Evolutionary conservation across 495 filamentous ascomycete genomes (phyloP).

Genomic region (Elasticomyces elasticus): DNA sequence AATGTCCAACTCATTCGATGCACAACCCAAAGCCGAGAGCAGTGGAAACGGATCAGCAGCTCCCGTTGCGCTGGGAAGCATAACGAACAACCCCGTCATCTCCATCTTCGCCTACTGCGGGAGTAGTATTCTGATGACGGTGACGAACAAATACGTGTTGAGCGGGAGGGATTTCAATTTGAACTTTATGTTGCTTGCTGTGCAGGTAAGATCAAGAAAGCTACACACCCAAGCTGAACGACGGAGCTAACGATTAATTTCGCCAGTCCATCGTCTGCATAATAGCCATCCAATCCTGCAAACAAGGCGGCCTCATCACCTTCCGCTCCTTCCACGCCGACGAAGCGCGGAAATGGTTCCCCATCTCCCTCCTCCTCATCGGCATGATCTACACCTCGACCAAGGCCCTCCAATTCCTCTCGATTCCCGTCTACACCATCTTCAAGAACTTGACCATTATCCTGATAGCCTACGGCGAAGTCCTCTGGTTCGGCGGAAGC

Average conservation of each 20-base stretch:
- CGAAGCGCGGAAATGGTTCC: constrained; percentile 96
- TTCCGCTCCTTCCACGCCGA: constrained; percentile 84
- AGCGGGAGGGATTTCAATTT: constrained; percentile 86
- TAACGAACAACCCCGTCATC: constrained; percentile 49
- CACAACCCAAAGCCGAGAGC: constrained; percentile 26
- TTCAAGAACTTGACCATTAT: constrained; percentile 99
- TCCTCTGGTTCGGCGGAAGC: constrained; percentile 96
- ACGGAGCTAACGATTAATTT: neutral
- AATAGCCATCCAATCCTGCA: constrained; percentile 73
- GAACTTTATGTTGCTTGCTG: constrained; percentile 85
- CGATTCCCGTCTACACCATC: constrained; percentile 97
- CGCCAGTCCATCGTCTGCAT: constrained; percentile 82
- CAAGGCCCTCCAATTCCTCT: constrained; percentile 93
- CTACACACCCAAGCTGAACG: neutral
- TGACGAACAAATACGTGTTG: constrained; percentile 97
- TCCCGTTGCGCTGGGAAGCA: constrained; percentile 30
- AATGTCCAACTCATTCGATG: constrained; percentile 36
- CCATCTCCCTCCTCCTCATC: constrained; percentile 90
- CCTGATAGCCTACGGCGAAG: constrained; percentile 95
- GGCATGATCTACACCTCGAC: constrained; percentile 98
- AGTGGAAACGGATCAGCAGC: constrained; percentile 20
- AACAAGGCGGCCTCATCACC: constrained; percentile 70
- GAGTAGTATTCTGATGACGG: constrained; percentile 95
- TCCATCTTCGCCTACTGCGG: constrained; percentile 86
- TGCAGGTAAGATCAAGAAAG: constrained; percentile 64